Conservation (phyloP, 1,139 yeast species). For the Zygoascus meyerae region DNA sequence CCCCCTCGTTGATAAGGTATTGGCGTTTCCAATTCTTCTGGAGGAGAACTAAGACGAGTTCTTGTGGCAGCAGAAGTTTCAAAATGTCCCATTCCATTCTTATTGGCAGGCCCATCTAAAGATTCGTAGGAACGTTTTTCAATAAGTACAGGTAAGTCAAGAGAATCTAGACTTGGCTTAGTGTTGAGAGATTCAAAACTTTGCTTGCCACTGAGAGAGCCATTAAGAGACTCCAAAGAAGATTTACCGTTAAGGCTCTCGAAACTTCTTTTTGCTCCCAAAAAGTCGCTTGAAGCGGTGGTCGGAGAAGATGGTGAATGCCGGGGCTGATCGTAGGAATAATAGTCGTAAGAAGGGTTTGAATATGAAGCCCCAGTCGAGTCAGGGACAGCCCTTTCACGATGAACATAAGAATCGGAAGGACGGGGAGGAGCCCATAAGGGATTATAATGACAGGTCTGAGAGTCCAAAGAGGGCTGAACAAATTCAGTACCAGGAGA, state of each 20-base stretch:
- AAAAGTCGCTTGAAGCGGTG: too few relatives aligned
- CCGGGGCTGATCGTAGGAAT: not conserved
- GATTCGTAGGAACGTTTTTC: constrained; percentile 5
- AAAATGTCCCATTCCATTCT: not conserved
- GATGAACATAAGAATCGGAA: too few relatives aligned
- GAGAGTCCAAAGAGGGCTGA: too few relatives aligned
- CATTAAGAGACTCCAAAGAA: not conserved
- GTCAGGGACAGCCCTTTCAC: too few relatives aligned
- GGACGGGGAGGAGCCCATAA: too few relatives aligned
- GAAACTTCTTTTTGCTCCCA: not conserved
- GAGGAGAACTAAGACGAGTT: constrained; percentile 7
- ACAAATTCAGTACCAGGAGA: too few relatives aligned
- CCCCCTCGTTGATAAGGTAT: constrained; percentile 10
- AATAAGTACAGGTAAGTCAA: not conserved
- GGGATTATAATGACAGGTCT: too few relatives aligned
- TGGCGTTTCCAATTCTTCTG: constrained; percentile 4
- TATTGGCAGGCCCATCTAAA: not conserved
- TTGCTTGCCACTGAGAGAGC: constrained; percentile 1
- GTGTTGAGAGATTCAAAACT: constrained; percentile 5
- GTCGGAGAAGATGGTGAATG: constrained; percentile 1
- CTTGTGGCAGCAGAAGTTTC: constrained; percentile 1
- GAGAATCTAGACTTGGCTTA: constrained; percentile 2
- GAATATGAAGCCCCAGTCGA: not conserved
- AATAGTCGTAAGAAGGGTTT: constrained; percentile 3
- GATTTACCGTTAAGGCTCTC: not conserved